Conservation (phyloP, 2,329 filamentous ascomycete species). For the Sporothrix mexicana region DNA sequence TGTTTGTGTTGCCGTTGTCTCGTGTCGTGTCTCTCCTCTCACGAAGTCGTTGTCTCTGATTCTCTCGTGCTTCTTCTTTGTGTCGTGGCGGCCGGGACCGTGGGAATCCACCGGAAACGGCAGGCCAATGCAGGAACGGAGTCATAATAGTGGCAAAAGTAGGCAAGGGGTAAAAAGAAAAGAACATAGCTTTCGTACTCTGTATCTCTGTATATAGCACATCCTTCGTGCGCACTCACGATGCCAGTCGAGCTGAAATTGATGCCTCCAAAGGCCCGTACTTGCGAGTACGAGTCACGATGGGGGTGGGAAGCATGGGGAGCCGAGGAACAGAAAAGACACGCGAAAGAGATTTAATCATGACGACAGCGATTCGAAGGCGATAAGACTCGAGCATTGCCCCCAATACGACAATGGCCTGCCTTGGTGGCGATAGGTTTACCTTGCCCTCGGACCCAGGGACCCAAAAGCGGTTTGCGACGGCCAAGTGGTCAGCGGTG, state of each 20-base stretch:
- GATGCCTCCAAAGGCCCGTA: not conserved
- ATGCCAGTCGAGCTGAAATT: slow-evolving; percentile 1
- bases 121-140: slow-evolving; percentile 28
- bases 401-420: not conserved
- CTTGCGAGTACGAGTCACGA: not conserved
- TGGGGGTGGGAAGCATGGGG: not conserved
- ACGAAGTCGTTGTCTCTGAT: not conserved
- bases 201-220: slow-evolving; percentile 16
- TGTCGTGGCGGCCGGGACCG: slow-evolving; percentile 27
- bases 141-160: slow-evolving; percentile 6
- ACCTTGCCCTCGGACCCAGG: not conserved
- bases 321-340: no score
- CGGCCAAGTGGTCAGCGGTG: slow-evolving; percentile 15
- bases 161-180: not conserved
- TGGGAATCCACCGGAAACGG: slow-evolving; percentile 16
- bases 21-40: not conserved
- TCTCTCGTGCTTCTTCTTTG: slow-evolving; percentile 16
- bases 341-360: not conserved
- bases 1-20: not conserved
- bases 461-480: slow-evolving; percentile 9
- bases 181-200: not conserved
- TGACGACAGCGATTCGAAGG: slow-evolving; percentile 1
- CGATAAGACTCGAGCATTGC: not conserved
- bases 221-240: slow-evolving; percentile 7
- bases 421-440: slow-evolving; percentile 1